phyloP scores from a whole-genome alignment of 1,284 basidiomycete genomes.

The Apiotrichum montevideense region DNA sequence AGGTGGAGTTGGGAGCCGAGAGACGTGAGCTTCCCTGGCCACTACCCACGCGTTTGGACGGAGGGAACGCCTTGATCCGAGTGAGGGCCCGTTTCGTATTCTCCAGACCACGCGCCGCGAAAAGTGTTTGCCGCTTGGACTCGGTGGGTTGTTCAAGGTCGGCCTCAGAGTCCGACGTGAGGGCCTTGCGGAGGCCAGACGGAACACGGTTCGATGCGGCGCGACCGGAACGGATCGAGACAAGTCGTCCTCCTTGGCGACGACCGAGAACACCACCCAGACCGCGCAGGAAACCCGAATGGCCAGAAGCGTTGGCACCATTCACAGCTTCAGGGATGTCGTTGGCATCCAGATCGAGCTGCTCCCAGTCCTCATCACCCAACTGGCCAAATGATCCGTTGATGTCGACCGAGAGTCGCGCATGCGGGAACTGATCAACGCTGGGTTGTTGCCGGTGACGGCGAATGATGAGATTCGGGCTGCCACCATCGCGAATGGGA shows the following conservation, averaged over 20 bases:
- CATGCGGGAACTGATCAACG: conserved; percentile 14
- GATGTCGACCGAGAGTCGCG: conserved; percentile 34
- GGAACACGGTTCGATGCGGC: conserved; percentile 13
- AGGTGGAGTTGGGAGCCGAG: neutral
- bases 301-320: conserved; percentile 17
- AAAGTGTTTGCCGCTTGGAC: conserved; percentile 14
- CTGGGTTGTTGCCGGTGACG: conserved; percentile 16
- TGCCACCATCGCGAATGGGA: conserved; percentile 4
- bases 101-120: conserved; percentile 21
- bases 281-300: conserved; percentile 20
- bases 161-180: conserved; percentile 19
- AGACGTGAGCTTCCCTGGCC: neutral
- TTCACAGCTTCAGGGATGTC: conserved; percentile 24
- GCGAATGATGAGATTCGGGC: conserved; percentile 16
- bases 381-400: conserved; percentile 30
- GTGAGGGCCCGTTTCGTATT: conserved; percentile 29
- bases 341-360: conserved; percentile 7
- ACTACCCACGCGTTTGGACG: conserved; percentile 7
- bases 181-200: conserved; percentile 10
- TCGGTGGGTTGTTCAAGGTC: conserved; percentile 6
- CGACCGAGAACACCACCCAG: conserved; percentile 24
- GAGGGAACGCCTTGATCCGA: conserved; percentile 34
- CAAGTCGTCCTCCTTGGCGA: conserved; percentile 19
- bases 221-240: conserved; percentile 8
- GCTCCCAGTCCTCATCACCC: conserved; percentile 28